Conservation (phyloP, 192 early-diverging fungal genomes). For the Coemansia sp. region DNA sequence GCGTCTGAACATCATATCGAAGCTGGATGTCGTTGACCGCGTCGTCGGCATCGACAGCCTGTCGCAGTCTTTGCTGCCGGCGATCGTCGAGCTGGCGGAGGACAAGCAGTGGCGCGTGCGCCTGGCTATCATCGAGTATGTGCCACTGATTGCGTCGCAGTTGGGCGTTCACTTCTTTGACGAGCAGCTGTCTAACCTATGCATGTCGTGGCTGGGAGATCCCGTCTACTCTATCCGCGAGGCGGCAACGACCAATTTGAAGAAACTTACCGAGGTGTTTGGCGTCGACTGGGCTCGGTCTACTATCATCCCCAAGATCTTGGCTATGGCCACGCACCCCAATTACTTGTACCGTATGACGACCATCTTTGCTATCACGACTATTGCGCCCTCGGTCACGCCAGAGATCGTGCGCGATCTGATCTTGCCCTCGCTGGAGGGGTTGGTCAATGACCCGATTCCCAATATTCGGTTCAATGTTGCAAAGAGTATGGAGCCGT, state of each 20-base stretch:
- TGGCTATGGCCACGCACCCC: conserved; percentile 84
- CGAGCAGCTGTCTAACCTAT: conserved; percentile 90
- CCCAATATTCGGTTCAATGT: conserved; percentile 99
- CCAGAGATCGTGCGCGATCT: conserved; percentile 86
- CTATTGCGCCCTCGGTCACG: conserved; percentile 84
- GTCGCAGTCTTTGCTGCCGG: conserved; percentile 95
- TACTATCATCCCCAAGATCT: conserved; percentile 93
- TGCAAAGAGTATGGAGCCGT: conserved; percentile 87
- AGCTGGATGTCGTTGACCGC: conserved; percentile 94
- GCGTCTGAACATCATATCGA: conserved; percentile 97
- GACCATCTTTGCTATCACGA: conserved; percentile 94
- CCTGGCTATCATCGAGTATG: conserved; percentile 98
- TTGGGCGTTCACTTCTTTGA: conserved; percentile 97
- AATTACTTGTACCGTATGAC: conserved; percentile 99
- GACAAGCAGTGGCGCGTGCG: conserved; percentile 99
- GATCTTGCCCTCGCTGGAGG: conserved; percentile 86
- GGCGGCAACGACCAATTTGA: conserved; percentile 92
- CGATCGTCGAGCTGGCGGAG: conserved; percentile 98
- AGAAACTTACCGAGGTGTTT: conserved; percentile 97
- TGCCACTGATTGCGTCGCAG: conserved; percentile 95
- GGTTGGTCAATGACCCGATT: conserved; percentile 88
- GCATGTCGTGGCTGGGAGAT: conserved; percentile 99
- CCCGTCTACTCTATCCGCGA: conserved; percentile 97
- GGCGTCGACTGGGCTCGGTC: conserved; percentile 97
- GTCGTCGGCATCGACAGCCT: conserved; percentile 97